A percentile compares a stretch with the other conserved stretches of the same genome.
Conservation (phyloP, 768 basidiomycete genomes). For the Collybiopsis luxurians region DNA sequence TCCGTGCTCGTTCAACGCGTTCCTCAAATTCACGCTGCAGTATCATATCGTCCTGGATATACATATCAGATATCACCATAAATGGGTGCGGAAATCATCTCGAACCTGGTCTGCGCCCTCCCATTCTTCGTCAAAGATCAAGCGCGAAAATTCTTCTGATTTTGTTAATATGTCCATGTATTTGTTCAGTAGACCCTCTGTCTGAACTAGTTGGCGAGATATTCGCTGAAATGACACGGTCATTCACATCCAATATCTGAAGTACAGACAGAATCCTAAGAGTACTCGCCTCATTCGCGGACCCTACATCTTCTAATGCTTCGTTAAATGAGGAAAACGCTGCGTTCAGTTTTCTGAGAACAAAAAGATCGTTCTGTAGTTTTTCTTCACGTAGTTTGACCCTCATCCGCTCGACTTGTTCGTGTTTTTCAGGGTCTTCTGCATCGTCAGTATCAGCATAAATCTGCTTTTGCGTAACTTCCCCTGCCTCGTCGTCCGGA, state of each 20-base stretch:
- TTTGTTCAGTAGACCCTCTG: conserved; percentile 71
- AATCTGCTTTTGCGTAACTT: conserved; percentile 26
- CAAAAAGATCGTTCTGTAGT: conserved; percentile 68
- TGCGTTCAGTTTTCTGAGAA: conserved; percentile 70
- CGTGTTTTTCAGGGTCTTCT: conserved; percentile 12
- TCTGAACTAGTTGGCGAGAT: conserved; percentile 64
- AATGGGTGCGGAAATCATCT: conserved; percentile 5
- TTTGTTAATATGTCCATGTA: conserved; percentile 68
- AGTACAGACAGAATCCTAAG: neutral
- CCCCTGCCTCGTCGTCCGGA: conserved; percentile 24
- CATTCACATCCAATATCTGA: neutral
- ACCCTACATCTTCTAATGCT: conserved; percentile 58
- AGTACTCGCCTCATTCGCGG: conserved; percentile 68
- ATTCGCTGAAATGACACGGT: conserved; percentile 45
- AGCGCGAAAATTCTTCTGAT: conserved; percentile 63
- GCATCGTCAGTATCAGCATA: neutral
- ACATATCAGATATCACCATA: neutral
- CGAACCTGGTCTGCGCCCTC: conserved; percentile 69
- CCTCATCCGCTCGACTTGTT: conserved; percentile 1
- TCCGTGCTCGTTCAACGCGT: conserved; percentile 36
- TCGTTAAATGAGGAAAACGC: conserved; percentile 69
- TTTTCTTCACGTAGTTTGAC: conserved; percentile 47
- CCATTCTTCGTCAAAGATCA: conserved; percentile 79
- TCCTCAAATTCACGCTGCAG: conserved; percentile 49
- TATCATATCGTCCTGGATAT: conserved; percentile 55